Percentiles rank a stretch among this genome's conserved stretches.
Conservation (phyloP, 2,329 filamentous ascomycete genomes). For the Aspergillus sojae region DNA sequence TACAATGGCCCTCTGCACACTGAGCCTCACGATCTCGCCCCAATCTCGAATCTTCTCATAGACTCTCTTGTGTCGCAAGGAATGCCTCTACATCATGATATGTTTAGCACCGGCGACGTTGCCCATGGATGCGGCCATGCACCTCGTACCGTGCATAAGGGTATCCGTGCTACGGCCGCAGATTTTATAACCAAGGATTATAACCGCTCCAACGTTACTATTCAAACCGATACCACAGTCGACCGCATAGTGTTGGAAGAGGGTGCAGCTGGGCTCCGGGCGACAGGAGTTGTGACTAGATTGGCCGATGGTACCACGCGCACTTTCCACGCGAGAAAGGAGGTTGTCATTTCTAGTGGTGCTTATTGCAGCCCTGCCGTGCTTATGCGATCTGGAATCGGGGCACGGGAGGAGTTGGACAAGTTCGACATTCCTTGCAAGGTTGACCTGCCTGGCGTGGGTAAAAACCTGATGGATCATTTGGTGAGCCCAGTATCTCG, state of each 20-base stretch:
- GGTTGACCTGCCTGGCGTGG: conserved; percentile 54
- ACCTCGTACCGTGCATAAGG: conserved; percentile 56
- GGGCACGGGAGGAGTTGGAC: conserved; percentile 47
- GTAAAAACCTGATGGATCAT: conserved; percentile 58
- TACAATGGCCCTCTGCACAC: conserved; percentile 56
- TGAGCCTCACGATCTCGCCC: conserved; percentile 61
- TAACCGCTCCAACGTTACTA: conserved; percentile 50
- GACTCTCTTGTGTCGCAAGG: conserved; percentile 60
- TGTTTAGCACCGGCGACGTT: conserved; percentile 59
- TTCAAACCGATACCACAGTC: conserved; percentile 53
- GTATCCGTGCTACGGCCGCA: conserved; percentile 56
- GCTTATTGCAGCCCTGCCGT: conserved; percentile 56
- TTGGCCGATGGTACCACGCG: conserved; percentile 36
- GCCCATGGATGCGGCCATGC: conserved; percentile 60
- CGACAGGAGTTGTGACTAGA: conserved; percentile 37
- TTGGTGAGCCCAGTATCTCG: conserved; percentile 36
- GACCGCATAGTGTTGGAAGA: conserved; percentile 56
- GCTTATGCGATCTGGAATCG: conserved; percentile 58
- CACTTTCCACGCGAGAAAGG: conserved; percentile 46
- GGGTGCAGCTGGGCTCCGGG: conserved; percentile 40
- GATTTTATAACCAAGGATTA: conserved; percentile 55
- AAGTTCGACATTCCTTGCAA: conserved; percentile 47
- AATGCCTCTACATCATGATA: conserved; percentile 59
- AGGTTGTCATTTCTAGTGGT: conserved; percentile 54
- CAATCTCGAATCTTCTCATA: conserved; percentile 59